Evolutionary conservation across 805 yeast genomes (phyloP).

Genomic region (Candida palmyrensis): DNA sequence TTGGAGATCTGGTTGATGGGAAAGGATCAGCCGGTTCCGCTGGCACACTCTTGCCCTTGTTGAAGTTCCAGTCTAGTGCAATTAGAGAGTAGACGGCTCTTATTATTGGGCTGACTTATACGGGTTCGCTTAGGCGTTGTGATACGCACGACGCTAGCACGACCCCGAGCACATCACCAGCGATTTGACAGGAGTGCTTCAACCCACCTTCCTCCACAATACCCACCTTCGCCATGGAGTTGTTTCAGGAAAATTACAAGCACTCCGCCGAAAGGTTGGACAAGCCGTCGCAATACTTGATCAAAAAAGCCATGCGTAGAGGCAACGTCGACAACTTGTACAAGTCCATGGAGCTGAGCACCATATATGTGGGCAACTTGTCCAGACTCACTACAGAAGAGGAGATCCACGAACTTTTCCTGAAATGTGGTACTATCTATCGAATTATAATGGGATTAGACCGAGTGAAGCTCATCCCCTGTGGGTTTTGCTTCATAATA

Average conservation of each 20-base stretch:
- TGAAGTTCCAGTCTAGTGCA: no score
- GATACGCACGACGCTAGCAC: no score
- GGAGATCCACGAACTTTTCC: slow-evolving; percentile 82
- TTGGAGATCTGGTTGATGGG: no score
- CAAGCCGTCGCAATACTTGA: slow-evolving; percentile 63
- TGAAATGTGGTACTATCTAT: slow-evolving; percentile 73
- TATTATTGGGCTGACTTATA: no score
- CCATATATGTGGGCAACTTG: slow-evolving; percentile 88
- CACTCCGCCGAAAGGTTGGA: slow-evolving; percentile 67
- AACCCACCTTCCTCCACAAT: not conserved
- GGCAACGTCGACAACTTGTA: slow-evolving; percentile 56
- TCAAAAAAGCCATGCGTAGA: slow-evolving; percentile 58
- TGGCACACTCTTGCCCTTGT: no score
- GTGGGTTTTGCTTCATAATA: slow-evolving; percentile 93
- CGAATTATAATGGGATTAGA: slow-evolving; percentile 93
- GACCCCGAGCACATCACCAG: no score
- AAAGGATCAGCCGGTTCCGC: no score
- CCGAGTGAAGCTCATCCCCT: slow-evolving; percentile 84
- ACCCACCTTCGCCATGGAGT: slow-evolving; percentile 27
- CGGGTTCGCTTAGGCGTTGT: no score
- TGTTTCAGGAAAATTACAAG: slow-evolving; percentile 43
- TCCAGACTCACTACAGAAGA: slow-evolving; percentile 93
- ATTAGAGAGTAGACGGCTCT: no score
- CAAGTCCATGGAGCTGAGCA: slow-evolving; percentile 59
- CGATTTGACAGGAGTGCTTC: no score